Base-by-base conservation (phyloP, 176 grass and related monocot genomes). In the Aegilops sharonensis region DNA sequence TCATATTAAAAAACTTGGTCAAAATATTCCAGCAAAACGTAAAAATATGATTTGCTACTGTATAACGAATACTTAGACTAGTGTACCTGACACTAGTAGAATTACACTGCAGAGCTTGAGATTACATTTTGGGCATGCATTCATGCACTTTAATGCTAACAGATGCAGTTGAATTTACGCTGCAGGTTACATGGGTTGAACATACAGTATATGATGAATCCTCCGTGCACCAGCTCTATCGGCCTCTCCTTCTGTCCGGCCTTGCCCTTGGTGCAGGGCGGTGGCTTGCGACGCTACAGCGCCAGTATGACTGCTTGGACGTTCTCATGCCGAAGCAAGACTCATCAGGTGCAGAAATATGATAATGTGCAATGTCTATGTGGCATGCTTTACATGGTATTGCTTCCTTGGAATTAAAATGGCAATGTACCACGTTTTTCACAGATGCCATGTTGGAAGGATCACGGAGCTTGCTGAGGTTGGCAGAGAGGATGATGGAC, bases 181-280 rank as follows among this genome's bases (percentile, higher is more conserved):
- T 92, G 84, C 72, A 99, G 97, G 92, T 96, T 83, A 99, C 90
- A 78, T 99, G 97, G 97, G 87, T 99, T 68, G 97, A 99, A 57
- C 97, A 99, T 87, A 78, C 90, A 31, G 97, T 96, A 91, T 99
- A 96, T 75, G 85, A 91, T 68, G 97, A 94, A 77, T 82, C 90
- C 54, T 83, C 90, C 0, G 85, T 96, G 21, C 97, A 94, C 87
- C 89, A 79, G 83, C 94, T 99, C 61, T 99, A 94, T 83, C 78
- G 64, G 59, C 79, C 85, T 77, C 86, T 95, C 74, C 87, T 96
- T 21, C 80, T 73, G 20, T 99, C 94, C 25, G 94, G 97, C 56
- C 50, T 94, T 4, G 94, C 89, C 62, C 82, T 99, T 76, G 97
- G 97, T n/a, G 97, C 97, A 43, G 87, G 89, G 23, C 75, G 92